Base-by-base conservation (phyloP, 2,329 filamentous ascomycete species). In the Amauroascus verrucosus region DNA sequence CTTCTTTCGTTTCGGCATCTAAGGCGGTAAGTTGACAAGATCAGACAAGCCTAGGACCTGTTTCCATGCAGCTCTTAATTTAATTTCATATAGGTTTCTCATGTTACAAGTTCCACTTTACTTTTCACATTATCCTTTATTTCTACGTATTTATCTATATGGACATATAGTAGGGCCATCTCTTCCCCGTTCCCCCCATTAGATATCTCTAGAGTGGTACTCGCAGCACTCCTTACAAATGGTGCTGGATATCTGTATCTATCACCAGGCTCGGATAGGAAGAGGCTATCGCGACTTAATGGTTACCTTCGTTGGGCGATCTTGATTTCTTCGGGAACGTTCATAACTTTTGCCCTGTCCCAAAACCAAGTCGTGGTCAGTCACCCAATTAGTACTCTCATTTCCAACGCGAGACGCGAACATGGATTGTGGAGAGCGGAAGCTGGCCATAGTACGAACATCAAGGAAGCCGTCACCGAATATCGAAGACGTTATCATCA, bases 321-420 rank as follows among this genome's bases (percentile, higher is more conserved):
- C 16, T 52, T 72, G 5, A 37, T 72, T 3, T 60, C 78, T 1
- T 65, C 76, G 43, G 62, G 69, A n/a, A 52, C 75, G 57, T 69
- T 71, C 55, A 56, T 72, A 2, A 62, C 66, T 33, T 63, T 75
- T 6, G 69, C 66, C 47, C 64, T 70, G 26, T 66, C 70, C 28
- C 71, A 72, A 51, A 70, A 67, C 20, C 66, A 67, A 16, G 58
- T 67, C 22, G 62, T 70, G 16, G 64, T 67, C 16, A 70, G 70
- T 35, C 79, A 82, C 61, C 78, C 80, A 0, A 80, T 82, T 48
- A 75, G 79, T 50, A 61, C 72, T 33, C 68, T 82, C 16, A 77
- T 82, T 26, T 72, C 75, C 44, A 65, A 76, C 16, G 78, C 74
- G 14, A 68, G 70, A 47, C 56, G 65, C 1, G 67, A 72, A 43